A percentile compares a stretch with the other conserved stretches of the same genome.
These are phyloP conservation scores for Blastobotrys persicus DNA, from an alignment of 1,139 yeast species.

Conservation along the genomic window DNA sequence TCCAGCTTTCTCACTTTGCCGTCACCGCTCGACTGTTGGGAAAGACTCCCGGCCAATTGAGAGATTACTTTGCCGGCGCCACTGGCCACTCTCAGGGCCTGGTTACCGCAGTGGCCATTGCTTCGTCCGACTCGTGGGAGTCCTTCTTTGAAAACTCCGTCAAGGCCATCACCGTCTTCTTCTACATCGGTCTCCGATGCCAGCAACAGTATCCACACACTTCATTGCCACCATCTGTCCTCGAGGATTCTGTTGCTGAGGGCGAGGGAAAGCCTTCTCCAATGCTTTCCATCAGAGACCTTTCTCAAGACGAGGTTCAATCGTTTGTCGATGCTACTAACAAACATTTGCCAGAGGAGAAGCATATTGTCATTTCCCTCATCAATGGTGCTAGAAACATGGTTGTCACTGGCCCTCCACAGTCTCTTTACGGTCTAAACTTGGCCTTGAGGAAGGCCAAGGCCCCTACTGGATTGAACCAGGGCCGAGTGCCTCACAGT, in stretches of 20 bases:
- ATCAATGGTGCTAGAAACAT: constrained; percentile 93
- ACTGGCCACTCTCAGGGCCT: constrained; percentile 99
- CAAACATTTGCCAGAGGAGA: constrained; percentile 86
- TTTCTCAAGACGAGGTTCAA: constrained; percentile 76
- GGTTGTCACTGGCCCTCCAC: constrained; percentile 98
- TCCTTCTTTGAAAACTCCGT: constrained; percentile 68
- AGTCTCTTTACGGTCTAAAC: constrained; percentile 95
- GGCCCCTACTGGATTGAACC: constrained; percentile 93
- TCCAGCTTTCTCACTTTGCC: constrained; percentile 91
- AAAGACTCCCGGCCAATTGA: constrained; percentile 83
- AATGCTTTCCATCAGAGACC: constrained; percentile 91
- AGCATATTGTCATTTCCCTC: constrained; percentile 86
- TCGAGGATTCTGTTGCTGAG: constrained; percentile 88
- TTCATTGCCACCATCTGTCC: constrained; percentile 88
- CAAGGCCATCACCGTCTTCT: constrained; percentile 79
- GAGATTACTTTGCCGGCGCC: constrained; percentile 70
- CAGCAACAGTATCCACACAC: constrained; percentile 90
- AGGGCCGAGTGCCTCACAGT: constrained; percentile 87
- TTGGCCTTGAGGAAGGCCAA: constrained; percentile 88
- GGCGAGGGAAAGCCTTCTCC: constrained; percentile 98
- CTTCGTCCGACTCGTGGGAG: constrained; percentile 84
- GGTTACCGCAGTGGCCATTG: constrained; percentile 87
- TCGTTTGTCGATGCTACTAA: constrained; percentile 79
- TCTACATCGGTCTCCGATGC: constrained; percentile 92
- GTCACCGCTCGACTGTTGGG: constrained; percentile 84